Evolutionary conservation across 495 filamentous ascomycete species (phyloP), one percentile per base, ranked within the genome.

Genomic region (Hypoxylon fragiforme): DNA sequence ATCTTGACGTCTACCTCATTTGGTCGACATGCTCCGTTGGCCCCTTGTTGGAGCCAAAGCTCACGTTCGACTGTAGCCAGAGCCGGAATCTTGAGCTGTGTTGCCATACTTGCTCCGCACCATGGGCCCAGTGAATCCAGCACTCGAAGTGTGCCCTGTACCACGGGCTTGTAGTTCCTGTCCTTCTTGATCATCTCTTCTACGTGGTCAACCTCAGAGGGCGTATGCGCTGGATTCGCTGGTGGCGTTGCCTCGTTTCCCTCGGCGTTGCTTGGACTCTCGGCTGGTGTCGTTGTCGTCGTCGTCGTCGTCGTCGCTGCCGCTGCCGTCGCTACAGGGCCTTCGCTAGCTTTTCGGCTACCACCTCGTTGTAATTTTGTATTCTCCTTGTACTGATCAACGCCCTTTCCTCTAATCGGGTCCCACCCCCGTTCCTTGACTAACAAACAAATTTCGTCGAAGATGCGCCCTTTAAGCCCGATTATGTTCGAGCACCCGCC

Each of bases 41-140:
- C 70, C 2, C 91, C 91, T 57, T 94, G 81, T 52, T 86, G 84
- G 46, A 90, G 71, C 75, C 90, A 96, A 30, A 83, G 80, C 38
- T 98, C 95, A 32, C 88, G 77, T 56, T 97, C 95, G 30, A 97
- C 81, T 60, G 91, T 87, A 2, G 91, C 85, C 36, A 91, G 73
- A 0, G 90, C 87, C 20, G 84, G 83, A 19, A 94, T 77, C 58
- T 91, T 91, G 58, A 96, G 72, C 42, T 85, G 84, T 0, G 86
- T 85, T 1, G 92, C 71, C 43, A 98, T 65, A 71, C 91, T 96
- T 3, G 85, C 91, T 13, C 94, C 94, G 28, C 85, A 83, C 92
- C 94, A 98, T 4, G 90, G 76, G 0, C 94, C 94, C 0, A 97
- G 73, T 3, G 87, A 90, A 62, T 95, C 88, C 9, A 97, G 74